Evolutionary conservation across 2,329 filamentous ascomycete species (phyloP).

Genomic region (Hymenoscyphus scutula): DNA sequence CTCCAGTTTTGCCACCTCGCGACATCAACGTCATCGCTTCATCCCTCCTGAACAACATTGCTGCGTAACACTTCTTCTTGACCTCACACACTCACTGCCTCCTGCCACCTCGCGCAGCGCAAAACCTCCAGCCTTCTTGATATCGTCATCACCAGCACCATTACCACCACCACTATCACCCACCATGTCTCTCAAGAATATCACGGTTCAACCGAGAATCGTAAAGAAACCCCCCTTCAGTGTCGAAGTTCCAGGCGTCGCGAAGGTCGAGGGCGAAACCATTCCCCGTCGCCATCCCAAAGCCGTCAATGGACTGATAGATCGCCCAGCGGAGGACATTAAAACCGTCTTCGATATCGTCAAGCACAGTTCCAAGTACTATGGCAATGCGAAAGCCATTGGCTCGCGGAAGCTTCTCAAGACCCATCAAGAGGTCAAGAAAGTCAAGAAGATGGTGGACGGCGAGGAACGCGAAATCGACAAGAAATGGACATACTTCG

Average conservation of each 20-base stretch:
- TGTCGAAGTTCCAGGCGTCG: constrained; percentile 56
- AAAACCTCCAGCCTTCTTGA: constrained; percentile 17
- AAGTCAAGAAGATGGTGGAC: constrained; percentile 84
- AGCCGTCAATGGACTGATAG: constrained; percentile 55
- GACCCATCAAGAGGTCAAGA: constrained; percentile 80
- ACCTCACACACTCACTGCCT: no score
- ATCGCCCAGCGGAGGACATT: constrained; percentile 55
- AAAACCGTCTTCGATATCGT: constrained; percentile 76
- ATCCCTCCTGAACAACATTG: not conserved
- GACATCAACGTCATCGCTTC: not conserved
- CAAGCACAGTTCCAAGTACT: constrained; percentile 62
- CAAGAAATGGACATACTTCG: constrained; percentile 87
- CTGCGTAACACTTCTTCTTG: not conserved
- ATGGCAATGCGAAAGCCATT: constrained; percentile 62
- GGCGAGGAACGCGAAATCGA: constrained; percentile 76
- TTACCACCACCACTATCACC: constrained; percentile 13
- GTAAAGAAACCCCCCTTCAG: constrained; percentile 54
- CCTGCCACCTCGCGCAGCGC: not conserved
- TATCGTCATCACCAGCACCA: constrained; percentile 11
- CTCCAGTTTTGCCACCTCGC: not conserved
- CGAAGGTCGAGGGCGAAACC: constrained; percentile 65
- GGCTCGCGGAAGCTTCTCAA: constrained; percentile 72
- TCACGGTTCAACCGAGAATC: constrained; percentile 30
- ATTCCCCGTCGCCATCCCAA: constrained; percentile 61
- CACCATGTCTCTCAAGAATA: constrained; percentile 36